A percentile compares a stretch with the other conserved stretches of the same genome.
phyloP scores from a whole-genome alignment of 2,329 filamentous ascomycete species.

The Penicillium capsulatum region DNA sequence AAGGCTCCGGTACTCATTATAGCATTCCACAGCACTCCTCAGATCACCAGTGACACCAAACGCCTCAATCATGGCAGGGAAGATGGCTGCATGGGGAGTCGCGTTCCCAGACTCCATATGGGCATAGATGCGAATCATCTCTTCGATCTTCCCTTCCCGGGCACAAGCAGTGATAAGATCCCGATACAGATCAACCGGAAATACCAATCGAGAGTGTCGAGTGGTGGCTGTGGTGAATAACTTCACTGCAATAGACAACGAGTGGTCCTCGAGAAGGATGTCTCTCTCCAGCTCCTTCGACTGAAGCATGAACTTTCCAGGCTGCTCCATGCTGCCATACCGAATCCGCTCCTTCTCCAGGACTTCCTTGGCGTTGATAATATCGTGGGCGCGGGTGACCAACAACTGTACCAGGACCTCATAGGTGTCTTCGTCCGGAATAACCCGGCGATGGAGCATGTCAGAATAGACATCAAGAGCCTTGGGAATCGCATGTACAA shows the following conservation, averaged over 20 bases:
- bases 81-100: conserved; percentile 73
- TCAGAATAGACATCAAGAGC: conserved; percentile 93
- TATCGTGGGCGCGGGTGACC: conserved; percentile 73
- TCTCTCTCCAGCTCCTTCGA: conserved; percentile 84
- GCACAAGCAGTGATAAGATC: conserved; percentile 84
- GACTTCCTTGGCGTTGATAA: conserved; percentile 64
- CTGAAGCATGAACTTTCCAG: conserved; percentile 79
- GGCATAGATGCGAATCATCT: conserved; percentile 86
- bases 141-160: conserved; percentile 70
- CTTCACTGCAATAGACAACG: conserved; percentile 77
- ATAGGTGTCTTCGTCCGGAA: conserved; percentile 80
- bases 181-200: conserved; percentile 79
- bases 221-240: conserved; percentile 74
- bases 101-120: conserved; percentile 81
- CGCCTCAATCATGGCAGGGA: conserved; percentile 90
- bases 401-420: conserved; percentile 80
- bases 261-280: conserved; percentile 81
- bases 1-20: conserved; percentile 86
- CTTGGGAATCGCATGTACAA: conserved; percentile 81
- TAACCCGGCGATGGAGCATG: conserved; percentile 82
- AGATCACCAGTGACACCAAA: conserved; percentile 80
- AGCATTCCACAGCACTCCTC: conserved; percentile 84
- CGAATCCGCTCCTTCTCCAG: conserved; percentile 79
- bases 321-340: conserved; percentile 79
- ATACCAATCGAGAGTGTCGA: conserved; percentile 56